A percentile compares a stretch with the other conserved stretches of the same genome.
Evolutionary conservation across 148 eudicot species (phyloP).

Genomic region (Vaccinium myrtillus): DNA sequence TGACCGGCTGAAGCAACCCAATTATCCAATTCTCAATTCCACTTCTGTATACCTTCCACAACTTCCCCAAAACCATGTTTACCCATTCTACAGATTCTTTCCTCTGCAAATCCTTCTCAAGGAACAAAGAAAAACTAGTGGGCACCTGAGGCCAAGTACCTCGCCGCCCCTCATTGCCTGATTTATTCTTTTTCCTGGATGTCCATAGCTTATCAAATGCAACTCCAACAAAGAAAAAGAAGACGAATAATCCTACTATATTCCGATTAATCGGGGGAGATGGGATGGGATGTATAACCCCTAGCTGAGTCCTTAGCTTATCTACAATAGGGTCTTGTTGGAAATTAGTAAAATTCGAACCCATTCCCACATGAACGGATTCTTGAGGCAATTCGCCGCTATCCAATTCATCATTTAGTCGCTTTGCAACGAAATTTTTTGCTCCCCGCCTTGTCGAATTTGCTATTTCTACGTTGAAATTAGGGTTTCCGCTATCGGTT

Average conservation of each 20-base stretch:
- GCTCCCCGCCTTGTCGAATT: slow-evolving; percentile 48
- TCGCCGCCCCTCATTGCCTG: slow-evolving; percentile 31
- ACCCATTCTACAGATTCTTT: slow-evolving; percentile 99
- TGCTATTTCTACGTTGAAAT: slow-evolving; percentile 38
- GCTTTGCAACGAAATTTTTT: slow-evolving; percentile 42
- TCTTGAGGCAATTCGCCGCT: slow-evolving; percentile 33
- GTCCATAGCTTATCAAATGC: slow-evolving; percentile 86
- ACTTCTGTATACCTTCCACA: slow-evolving; percentile 87
- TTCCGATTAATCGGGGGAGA: slow-evolving; percentile 72
- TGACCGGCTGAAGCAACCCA: slow-evolving; percentile 92
- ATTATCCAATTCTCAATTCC: slow-evolving; percentile 91
- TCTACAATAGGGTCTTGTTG: slow-evolving; percentile 87
- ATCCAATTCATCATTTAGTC: slow-evolving; percentile 47
- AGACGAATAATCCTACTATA: slow-evolving; percentile 66
- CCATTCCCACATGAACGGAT: slow-evolving; percentile 30
- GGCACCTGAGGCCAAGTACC: slow-evolving; percentile 74
- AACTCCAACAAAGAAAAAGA: slow-evolving; percentile 92
- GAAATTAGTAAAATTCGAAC: slow-evolving; percentile 47
- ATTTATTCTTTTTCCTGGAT: slow-evolving; percentile 50
- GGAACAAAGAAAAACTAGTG: slow-evolving; percentile 57
- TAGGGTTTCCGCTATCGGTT: slow-evolving; percentile 36
- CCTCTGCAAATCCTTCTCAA: slow-evolving; percentile 92
- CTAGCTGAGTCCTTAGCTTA: slow-evolving; percentile 87
- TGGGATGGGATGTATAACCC: slow-evolving; percentile 88
- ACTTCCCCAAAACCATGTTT: slow-evolving; percentile 93